Evolutionary conservation across 306 rosid genomes (phyloP).

Genomic region (Vicia villosa): DNA sequence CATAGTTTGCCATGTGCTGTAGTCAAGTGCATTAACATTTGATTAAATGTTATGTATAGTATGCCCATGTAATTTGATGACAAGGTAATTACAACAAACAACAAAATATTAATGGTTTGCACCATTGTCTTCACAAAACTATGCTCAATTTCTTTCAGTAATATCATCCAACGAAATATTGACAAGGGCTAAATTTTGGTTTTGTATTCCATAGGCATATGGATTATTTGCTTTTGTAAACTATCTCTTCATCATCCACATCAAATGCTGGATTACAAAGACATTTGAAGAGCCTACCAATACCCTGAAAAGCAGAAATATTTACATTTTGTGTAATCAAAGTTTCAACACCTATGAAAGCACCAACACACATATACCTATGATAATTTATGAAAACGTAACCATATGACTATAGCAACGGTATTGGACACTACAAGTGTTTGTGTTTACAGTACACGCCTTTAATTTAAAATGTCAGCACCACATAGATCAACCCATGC

Average conservation of each 20-base stretch:
- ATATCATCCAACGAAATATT: constrained; percentile 29
- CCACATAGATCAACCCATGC: no score
- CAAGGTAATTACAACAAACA: constrained; percentile 34
- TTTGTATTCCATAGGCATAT: background rate
- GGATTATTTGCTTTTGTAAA: constrained; percentile 71
- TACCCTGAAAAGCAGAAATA: constrained; percentile 57
- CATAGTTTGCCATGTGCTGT: background rate
- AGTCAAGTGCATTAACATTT: background rate
- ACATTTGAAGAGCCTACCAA: constrained; percentile 94
- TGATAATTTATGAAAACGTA: no score
- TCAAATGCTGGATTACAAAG: constrained; percentile 98
- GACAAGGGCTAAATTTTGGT: constrained; percentile 17
- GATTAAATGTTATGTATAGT: constrained; percentile 15
- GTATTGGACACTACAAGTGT: no score
- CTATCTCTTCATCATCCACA: constrained; percentile 91
- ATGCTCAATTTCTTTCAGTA: constrained; percentile 12
- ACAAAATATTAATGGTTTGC: constrained; percentile 27
- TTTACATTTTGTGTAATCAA: background rate
- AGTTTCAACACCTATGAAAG: background rate
- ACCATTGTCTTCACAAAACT: constrained; percentile 31
- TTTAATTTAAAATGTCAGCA: no score
- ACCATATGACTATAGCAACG: no score
- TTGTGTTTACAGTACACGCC: no score
- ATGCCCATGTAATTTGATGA: constrained; percentile 32
- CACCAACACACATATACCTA: no score